These are phyloP conservation scores for Halophytophthora polymorphica DNA, from an alignment of 352 stramenopile genomes.

Conservation along the genomic window DNA sequence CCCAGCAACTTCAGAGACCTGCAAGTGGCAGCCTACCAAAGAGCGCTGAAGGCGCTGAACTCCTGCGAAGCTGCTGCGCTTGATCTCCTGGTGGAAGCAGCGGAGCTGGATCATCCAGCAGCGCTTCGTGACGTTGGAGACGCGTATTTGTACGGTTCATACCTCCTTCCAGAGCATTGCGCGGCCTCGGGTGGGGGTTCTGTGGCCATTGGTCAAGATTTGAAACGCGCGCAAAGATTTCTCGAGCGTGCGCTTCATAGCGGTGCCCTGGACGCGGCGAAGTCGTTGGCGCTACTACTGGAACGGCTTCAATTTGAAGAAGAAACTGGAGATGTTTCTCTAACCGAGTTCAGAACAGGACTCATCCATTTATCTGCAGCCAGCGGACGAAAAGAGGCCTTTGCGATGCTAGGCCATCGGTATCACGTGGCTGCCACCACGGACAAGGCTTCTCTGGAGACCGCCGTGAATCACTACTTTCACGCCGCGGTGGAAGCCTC, in stretches of 20 bases:
- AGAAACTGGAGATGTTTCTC: not conserved
- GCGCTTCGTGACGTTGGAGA: slow-evolving; percentile 29
- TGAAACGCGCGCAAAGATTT: slow-evolving; percentile 11
- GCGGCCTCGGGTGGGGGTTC: not conserved
- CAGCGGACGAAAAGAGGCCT: slow-evolving; percentile 39
- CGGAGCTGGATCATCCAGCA: slow-evolving; percentile 26
- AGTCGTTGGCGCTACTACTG: slow-evolving; percentile 25
- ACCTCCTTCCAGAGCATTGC: slow-evolving; percentile 16
- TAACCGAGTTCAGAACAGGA: slow-evolving; percentile 25
- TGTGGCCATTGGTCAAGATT: slow-evolving; percentile 18
- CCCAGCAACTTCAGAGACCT: slow-evolving; percentile 9
- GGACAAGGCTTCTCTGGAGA: slow-evolving; percentile 17
- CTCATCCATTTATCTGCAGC: slow-evolving; percentile 51
- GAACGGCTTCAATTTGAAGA: not conserved
- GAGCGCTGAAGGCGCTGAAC: slow-evolving; percentile 2
- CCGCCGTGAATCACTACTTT: slow-evolving; percentile 58
- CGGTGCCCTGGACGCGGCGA: slow-evolving; percentile 20
- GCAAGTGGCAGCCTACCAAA: slow-evolving; percentile 9
- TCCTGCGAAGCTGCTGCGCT: slow-evolving; percentile 24
- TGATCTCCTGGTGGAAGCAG: slow-evolving; percentile 33
- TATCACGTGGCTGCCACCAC: slow-evolving; percentile 19
- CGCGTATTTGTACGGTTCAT: slow-evolving; percentile 35
- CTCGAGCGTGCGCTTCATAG: slow-evolving; percentile 19
- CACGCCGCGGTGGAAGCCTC: slow-evolving; percentile 47
- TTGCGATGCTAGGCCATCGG: slow-evolving; percentile 47